These are phyloP conservation scores for Pterocarpus macrocarpus DNA, from an alignment of 306 rosid species.

Conservation along the genomic window DNA sequence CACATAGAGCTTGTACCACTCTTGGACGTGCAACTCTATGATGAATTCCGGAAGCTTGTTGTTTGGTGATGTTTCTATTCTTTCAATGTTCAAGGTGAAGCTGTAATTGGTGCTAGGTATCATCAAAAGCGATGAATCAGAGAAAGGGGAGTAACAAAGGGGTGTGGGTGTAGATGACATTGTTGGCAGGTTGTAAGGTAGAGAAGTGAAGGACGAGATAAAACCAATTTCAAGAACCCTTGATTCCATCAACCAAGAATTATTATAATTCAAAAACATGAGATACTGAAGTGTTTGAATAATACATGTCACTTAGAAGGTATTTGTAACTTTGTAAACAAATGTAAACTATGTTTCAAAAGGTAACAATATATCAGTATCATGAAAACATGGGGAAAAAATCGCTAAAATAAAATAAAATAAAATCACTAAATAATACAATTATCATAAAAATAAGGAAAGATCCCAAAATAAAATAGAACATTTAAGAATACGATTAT, in stretches of 20 bases:
- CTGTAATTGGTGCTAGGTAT: constrained; percentile 5
- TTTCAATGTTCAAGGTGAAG: background rate
- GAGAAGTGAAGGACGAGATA: too few relatives aligned
- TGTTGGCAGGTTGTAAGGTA: background rate
- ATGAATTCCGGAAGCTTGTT: too few relatives aligned
- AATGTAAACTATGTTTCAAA: too few relatives aligned
- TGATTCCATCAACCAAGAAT: background rate
- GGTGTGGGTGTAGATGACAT: background rate
- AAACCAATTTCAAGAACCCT: background rate
- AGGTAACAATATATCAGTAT: too few relatives aligned
- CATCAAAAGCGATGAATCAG: background rate
- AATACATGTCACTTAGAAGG: too few relatives aligned
- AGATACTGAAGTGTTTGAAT: too few relatives aligned
- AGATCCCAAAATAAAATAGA: background rate
- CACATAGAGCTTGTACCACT: background rate
- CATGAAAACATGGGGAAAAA: background rate
- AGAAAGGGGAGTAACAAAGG: background rate
- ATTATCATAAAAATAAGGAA: background rate
- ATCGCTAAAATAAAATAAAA: too few relatives aligned
- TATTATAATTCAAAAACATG: too few relatives aligned
- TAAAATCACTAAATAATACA: background rate
- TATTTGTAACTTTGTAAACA: too few relatives aligned
- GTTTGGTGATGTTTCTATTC: background rate
- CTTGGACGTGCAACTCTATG: background rate
- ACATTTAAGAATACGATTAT: too few relatives aligned